Evolutionary conservation across 2,329 filamentous ascomycete genomes (phyloP).

Genomic region (Aulographum hederae): DNA sequence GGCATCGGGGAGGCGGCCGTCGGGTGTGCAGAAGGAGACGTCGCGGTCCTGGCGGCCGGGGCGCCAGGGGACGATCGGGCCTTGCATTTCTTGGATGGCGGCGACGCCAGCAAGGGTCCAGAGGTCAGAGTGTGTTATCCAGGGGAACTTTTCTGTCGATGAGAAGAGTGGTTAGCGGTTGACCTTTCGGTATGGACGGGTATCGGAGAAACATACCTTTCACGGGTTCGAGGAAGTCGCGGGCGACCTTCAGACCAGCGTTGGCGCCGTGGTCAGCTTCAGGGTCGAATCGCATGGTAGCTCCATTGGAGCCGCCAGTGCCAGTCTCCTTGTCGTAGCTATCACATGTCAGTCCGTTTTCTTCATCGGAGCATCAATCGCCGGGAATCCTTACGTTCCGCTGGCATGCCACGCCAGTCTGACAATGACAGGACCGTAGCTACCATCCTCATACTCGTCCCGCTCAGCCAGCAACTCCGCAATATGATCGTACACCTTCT

Average conservation of each 20-base stretch:
- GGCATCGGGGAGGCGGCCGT: conserved; percentile 77
- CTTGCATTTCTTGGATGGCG: conserved; percentile 90
- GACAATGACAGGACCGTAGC: conserved; percentile 80
- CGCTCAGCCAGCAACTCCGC: conserved; percentile 67
- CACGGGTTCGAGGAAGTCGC: conserved; percentile 83
- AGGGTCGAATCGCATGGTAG: conserved; percentile 88
- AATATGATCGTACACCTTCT: conserved; percentile 84
- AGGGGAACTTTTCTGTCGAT: conserved; percentile 55
- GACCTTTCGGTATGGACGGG: background rate
- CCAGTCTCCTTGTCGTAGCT: conserved; percentile 66
- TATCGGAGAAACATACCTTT: conserved; percentile 40
- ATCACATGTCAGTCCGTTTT: conserved; percentile 7
- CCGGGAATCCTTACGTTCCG: conserved; percentile 40
- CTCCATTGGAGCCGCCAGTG: conserved; percentile 88
- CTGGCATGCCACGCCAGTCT: conserved; percentile 88
- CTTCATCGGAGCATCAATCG: background rate
- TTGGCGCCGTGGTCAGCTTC: conserved; percentile 88
- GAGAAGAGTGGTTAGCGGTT: conserved; percentile 7
- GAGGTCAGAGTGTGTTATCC: conserved; percentile 92
- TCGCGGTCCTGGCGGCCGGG: conserved; percentile 73
- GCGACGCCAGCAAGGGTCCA: conserved; percentile 80
- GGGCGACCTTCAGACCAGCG: conserved; percentile 68
- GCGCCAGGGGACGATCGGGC: conserved; percentile 71
- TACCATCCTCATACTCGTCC: conserved; percentile 91
- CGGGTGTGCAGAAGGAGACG: conserved; percentile 70